phyloP scores from a whole-genome alignment of 2,329 filamentous ascomycete species.

The Pseudocercospora eumusae region DNA sequence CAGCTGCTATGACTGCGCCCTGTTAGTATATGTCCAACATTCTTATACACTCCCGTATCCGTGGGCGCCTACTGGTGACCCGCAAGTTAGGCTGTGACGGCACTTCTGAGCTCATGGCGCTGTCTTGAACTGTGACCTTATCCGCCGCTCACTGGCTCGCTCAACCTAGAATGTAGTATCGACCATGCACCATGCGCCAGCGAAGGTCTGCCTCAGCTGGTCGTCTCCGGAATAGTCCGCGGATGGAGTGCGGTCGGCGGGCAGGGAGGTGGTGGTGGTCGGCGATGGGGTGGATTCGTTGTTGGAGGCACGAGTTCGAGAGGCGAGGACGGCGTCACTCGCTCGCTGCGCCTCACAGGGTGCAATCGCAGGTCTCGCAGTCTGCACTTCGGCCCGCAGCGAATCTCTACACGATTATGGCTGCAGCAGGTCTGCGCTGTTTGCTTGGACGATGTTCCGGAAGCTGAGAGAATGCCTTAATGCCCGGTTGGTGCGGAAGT shows the following conservation, averaged over 20 bases:
- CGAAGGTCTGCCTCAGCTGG: conserved; percentile 3
- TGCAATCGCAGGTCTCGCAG: background rate
- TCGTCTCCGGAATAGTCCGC: background rate
- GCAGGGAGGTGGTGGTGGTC: background rate
- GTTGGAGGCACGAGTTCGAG: background rate
- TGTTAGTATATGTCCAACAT: conserved; percentile 26
- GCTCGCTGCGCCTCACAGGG: background rate
- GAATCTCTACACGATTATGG: background rate
- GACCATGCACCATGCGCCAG: conserved; percentile 23
- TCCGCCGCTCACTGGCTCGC: conserved; percentile 19
- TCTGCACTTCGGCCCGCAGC: background rate
- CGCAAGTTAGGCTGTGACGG: conserved; percentile 74
- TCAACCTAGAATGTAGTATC: conserved; percentile 9
- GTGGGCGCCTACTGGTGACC: conserved; percentile 73
- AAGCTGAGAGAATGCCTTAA: too few relatives aligned
- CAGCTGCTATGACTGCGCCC: conserved; percentile 86
- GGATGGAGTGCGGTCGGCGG: background rate
- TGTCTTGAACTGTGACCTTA: conserved; percentile 1
- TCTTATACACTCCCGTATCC: conserved; percentile 4
- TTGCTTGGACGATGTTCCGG: background rate
- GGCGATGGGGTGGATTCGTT: background rate
- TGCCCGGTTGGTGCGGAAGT: too few relatives aligned
- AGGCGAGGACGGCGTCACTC: background rate
- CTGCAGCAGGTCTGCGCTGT: background rate
- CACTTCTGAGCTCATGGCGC: conserved; percentile 44